Conservation (phyloP, 1,139 yeast species). For the Diutina mesorugosa region DNA sequence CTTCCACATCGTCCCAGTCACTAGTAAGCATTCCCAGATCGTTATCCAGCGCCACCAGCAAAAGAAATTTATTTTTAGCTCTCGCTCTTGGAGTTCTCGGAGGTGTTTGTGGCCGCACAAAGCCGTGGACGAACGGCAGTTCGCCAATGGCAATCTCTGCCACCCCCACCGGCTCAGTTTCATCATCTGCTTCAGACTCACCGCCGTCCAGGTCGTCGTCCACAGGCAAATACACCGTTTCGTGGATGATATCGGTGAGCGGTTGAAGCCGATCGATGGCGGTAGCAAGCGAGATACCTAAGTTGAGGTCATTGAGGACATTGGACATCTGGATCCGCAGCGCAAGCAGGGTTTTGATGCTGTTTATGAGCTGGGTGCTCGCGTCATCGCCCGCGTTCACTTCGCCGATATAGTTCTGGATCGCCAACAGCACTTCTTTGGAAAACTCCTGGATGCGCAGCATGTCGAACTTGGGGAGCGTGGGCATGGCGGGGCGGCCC, state of each 20-base stretch:
- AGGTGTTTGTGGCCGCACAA: slow-evolving; percentile 30
- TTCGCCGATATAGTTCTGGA: neutral
- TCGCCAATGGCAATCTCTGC: slow-evolving; percentile 33
- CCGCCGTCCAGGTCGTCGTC: slow-evolving; percentile 22
- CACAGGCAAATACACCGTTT: slow-evolving; percentile 36
- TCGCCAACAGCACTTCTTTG: slow-evolving; percentile 1
- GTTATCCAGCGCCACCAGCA: neutral
- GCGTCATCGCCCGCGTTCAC: neutral
- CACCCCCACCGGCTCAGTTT: slow-evolving; percentile 47
- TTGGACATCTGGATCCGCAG: slow-evolving; percentile 35
- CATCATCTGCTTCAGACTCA: slow-evolving; percentile 13
- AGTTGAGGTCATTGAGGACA: slow-evolving; percentile 35
- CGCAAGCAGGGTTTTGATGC: slow-evolving; percentile 25
- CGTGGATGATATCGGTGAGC: slow-evolving; percentile 36
- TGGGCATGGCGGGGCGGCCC: neutral
- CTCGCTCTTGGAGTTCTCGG: neutral
- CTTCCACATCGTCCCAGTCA: slow-evolving; percentile 23
- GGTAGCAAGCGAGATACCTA: slow-evolving; percentile 37
- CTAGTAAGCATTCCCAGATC: slow-evolving; percentile 8
- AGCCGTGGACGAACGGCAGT: slow-evolving; percentile 37
- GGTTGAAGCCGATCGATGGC: slow-evolving; percentile 49
- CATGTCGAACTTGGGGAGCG: neutral
- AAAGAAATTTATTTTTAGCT: neutral
- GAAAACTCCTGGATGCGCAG: neutral
- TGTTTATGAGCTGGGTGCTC: slow-evolving; percentile 10